Conservation (phyloP, 371 early-diverging fungal species). For the Mortierella sp. region DNA sequence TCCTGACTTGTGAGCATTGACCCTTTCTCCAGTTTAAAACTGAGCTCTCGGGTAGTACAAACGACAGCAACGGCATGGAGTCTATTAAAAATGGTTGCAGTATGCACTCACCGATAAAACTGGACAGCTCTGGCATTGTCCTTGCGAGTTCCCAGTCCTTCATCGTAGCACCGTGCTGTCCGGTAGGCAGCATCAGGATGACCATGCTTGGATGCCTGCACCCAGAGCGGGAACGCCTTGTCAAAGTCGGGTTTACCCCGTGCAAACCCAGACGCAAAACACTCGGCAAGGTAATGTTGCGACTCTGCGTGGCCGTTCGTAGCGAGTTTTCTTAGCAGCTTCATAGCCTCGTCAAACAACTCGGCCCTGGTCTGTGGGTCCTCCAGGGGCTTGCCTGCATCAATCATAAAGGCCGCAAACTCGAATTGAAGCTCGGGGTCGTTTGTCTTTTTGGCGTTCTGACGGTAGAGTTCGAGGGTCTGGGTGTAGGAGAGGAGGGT, state of each 20-base stretch:
- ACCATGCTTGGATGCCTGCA: slow-evolving; percentile 76
- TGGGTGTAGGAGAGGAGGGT: slow-evolving; percentile 77
- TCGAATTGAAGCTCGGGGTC: slow-evolving; percentile 86
- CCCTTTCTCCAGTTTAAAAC: background rate
- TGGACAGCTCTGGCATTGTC: slow-evolving; percentile 78
- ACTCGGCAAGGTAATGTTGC: slow-evolving; percentile 75
- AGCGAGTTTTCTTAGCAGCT: slow-evolving; percentile 71
- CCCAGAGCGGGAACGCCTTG: slow-evolving; percentile 78
- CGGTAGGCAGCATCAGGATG: slow-evolving; percentile 81
- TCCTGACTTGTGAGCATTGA: background rate
- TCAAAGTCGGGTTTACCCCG: slow-evolving; percentile 78
- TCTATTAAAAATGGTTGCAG: background rate
- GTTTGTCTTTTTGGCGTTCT: slow-evolving; percentile 86
- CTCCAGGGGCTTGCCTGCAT: slow-evolving; percentile 71
- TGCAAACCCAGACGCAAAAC: slow-evolving; percentile 71
- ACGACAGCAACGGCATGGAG: too few relatives aligned
- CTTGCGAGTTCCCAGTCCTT: slow-evolving; percentile 73
- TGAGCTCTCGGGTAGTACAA: background rate
- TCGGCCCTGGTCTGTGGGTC: slow-evolving; percentile 66
- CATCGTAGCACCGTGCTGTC: slow-evolving; percentile 80
- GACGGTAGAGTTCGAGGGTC: slow-evolving; percentile 82
- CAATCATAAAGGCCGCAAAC: slow-evolving; percentile 85
- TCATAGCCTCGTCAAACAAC: slow-evolving; percentile 73
- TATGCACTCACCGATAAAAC: slow-evolving; percentile 69
- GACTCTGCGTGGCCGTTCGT: slow-evolving; percentile 75